Evolutionary conservation across 371 early-diverging fungal species (phyloP), one percentile per base, ranked within the genome.

Genomic region (Mortierella sp.): DNA sequence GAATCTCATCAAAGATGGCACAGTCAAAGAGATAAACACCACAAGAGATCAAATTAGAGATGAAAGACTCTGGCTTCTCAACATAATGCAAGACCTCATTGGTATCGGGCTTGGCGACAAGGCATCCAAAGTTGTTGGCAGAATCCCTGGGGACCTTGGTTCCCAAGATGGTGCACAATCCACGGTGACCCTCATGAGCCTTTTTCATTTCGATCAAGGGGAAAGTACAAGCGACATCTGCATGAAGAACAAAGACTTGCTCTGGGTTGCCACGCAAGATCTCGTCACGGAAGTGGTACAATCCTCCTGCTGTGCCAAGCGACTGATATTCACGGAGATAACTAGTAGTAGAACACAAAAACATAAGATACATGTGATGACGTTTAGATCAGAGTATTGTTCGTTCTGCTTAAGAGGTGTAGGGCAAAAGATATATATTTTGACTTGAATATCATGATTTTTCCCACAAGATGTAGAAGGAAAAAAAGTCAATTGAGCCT

Each of bases 211-310:
- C 93, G 60, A 86, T 84, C 68, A 98, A 87, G n/a, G 98, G 98
- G 89, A 97, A 96, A 31, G 92, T 91, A 66, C 95, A 95, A 60
- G 95, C 95, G 69, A 98, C 95, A 84, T 98, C 99, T 47, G 96
- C 96, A 83, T 98, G 95, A 82, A 98, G 87, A 61, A 98, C 96
- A 85, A 98, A 97, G 75, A 98, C 90, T 69, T 93, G 92, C 57
- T 96, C 91, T 19, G 97, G 96, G 66, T 89, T 87, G 54, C 97
- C 97, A 54, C 94, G 91, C 76, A 95, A 78, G 70, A 98, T 96
- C 85, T 97, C 94, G 83, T 98, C 97, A 68, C 99, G 93, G 91
- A 98, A 98, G 82, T 98, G 99, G 87, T 96, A 96, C 64, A 98
- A 86, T 60, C 98, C 98, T 72, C 99, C 99, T 55, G 96, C 99